Base-by-base conservation (phyloP, 1,139 yeast species). In the Saccharomyces hybrid region DNA sequence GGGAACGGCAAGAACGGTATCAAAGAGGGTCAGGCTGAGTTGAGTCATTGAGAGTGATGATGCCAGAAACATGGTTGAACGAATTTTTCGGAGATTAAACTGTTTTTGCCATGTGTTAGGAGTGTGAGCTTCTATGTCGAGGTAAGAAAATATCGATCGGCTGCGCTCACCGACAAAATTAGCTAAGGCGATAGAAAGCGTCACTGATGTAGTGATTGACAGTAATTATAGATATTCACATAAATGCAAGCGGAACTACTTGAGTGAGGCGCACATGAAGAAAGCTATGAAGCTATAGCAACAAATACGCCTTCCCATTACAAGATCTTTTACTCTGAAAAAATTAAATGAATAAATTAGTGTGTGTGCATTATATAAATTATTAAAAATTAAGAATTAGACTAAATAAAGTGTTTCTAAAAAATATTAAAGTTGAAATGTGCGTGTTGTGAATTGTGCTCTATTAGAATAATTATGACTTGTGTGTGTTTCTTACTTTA, bases 321-420 rank as follows among this genome's bases (percentile, higher is more conserved):
- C 23, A 19, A 19, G 23, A 3, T 19, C 4, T 19, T 19, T 19
- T 19, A 19, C 23, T 19, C 23, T 19, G 23, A 19, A 38, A 38
- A 38, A 38, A 38, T 38, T 38, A 38, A 38, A 38, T 38, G 42
- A 38, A 38, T 38, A 38, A 38, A 38, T 38, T 38, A 38, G 42
- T 38, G 42, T 38, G 42, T 38, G 42, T 38, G 42, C 42, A 38
- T 38, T 38, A 38, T 38, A 38, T 38, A 38, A 23, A 23, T 23
- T 38, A 23, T 23, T 38, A 38, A 38, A 38, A 16, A 38, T 38
- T 38, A 38, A 38, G 42, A 38, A 38, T 38, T 38, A 38, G 42
- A 38, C 42, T 38, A 38, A 38, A 38, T 38, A 38, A 38, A 38
- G 42, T 38, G 42, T 38, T 38, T 38, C 42, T 38, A 38, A 38